These are phyloP conservation scores for Thelonectria discophora DNA, from an alignment of 2,329 filamentous ascomycete species.

Conservation along the genomic window DNA sequence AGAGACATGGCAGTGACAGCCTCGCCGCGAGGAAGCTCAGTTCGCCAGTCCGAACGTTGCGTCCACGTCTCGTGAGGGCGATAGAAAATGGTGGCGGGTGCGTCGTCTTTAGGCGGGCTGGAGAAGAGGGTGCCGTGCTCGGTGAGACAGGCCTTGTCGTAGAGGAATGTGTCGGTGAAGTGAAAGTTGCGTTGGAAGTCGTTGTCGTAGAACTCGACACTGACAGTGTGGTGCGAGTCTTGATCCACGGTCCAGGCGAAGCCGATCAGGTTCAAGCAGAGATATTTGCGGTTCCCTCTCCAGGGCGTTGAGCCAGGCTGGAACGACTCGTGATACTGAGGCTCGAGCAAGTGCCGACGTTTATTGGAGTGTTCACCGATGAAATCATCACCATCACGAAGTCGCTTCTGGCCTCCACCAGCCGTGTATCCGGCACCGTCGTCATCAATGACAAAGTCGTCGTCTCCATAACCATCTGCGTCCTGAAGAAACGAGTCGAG, in stretches of 20 bases:
- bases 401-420: slow-evolving; percentile 60
- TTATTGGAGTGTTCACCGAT: slow-evolving; percentile 57
- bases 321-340: slow-evolving; percentile 83
- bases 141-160: slow-evolving; percentile 93
- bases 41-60: slow-evolving; percentile 87
- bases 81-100: slow-evolving; percentile 88
- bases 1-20: slow-evolving; percentile 87
- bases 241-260: slow-evolving; percentile 98
- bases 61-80: slow-evolving; percentile 98
- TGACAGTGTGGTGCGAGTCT: slow-evolving; percentile 91
- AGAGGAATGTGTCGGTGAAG: slow-evolving; percentile 94
- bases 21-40: slow-evolving; percentile 86
- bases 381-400: slow-evolving; percentile 62
- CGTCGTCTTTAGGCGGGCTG: slow-evolving; percentile 73
- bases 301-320: slow-evolving; percentile 96
- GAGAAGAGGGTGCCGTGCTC: slow-evolving; percentile 88
- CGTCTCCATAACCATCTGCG: slow-evolving; percentile 63
- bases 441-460: slow-evolving; percentile 93
- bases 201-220: slow-evolving; percentile 96
- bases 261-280: slow-evolving; percentile 91
- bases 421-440: slow-evolving; percentile 90
- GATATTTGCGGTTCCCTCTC: slow-evolving; percentile 91
- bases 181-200: slow-evolving; percentile 94
- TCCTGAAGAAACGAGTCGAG: slow-evolving; percentile 81
- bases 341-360: slow-evolving; percentile 60